Percentiles rank a stretch among this genome's conserved stretches.
phyloP scores from a whole-genome alignment of 768 basidiomycete species.

The Wakefieldia striispora region DNA sequence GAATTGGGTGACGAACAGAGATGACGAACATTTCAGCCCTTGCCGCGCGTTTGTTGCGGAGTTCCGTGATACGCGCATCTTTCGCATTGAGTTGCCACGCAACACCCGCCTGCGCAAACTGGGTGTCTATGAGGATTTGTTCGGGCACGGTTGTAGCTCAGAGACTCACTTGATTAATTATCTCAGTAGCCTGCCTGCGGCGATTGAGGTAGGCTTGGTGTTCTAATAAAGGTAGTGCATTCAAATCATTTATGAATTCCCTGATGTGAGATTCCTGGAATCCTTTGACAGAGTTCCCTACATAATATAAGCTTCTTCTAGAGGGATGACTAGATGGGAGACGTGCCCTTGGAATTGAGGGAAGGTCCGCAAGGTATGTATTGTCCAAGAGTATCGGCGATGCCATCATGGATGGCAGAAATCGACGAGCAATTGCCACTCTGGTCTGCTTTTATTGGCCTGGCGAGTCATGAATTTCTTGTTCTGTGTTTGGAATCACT shows the following conservation, averaged over 20 bases:
- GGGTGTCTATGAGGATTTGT: conserved; percentile 6
- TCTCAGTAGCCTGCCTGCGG: conserved; percentile 8
- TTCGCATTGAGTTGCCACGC: conserved; percentile 24
- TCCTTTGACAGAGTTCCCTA: conserved; percentile 21
- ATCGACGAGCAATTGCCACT: conserved; percentile 5
- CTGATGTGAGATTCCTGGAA: conserved; percentile 21
- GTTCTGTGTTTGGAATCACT: neutral
- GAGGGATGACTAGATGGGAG: neutral
- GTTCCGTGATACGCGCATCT: conserved; percentile 14
- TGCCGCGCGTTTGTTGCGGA: conserved; percentile 24
- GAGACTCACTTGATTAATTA: conserved; percentile 11
- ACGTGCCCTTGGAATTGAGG: conserved; percentile 22
- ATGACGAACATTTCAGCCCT: conserved; percentile 27
- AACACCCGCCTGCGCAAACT: conserved; percentile 28
- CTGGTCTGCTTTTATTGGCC: conserved; percentile 19
- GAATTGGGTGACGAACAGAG: neutral
- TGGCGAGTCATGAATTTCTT: neutral
- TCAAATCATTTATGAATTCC: conserved; percentile 14
- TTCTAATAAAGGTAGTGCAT: conserved; percentile 9
- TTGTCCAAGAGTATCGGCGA: conserved; percentile 11
- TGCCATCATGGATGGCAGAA: conserved; percentile 8
- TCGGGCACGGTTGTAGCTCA: neutral
- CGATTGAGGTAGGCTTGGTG: conserved; percentile 21
- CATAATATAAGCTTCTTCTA: conserved; percentile 4
- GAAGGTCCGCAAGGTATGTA: conserved; percentile 29